These are phyloP conservation scores for Aspergillus piperis DNA, from an alignment of 2,329 filamentous ascomycete genomes.

Conservation along the genomic window DNA sequence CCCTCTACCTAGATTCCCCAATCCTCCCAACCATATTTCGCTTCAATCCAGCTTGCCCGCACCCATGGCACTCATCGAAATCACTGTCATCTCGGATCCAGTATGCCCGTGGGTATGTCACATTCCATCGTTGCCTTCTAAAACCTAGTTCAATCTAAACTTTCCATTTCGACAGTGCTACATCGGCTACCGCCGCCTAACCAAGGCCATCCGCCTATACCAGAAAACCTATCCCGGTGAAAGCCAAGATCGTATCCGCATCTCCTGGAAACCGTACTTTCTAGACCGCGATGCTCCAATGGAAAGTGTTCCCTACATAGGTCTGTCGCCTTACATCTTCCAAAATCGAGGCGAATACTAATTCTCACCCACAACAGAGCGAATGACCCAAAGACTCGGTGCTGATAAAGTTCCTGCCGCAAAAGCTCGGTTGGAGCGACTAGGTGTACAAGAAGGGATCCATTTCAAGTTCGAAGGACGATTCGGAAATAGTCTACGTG, in stretches of 20 bases:
- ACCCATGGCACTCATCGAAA: slow-evolving; percentile 18
- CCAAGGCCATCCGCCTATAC: slow-evolving; percentile 42
- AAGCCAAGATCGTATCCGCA: slow-evolving; percentile 35
- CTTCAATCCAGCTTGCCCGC: neutral
- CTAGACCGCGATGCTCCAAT: slow-evolving; percentile 28
- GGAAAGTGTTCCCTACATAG: slow-evolving; percentile 17
- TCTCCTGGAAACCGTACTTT: slow-evolving; percentile 44
- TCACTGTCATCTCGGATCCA: slow-evolving; percentile 34
- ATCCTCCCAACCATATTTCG: too few species aligned
- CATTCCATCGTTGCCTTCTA: neutral
- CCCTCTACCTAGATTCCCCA: too few species aligned
- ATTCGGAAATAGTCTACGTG: slow-evolving; percentile 22
- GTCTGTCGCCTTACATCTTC: neutral
- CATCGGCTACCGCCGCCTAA: slow-evolving; percentile 43
- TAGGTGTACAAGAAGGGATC: slow-evolving; percentile 18
- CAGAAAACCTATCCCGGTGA: slow-evolving; percentile 44
- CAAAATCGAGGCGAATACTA: neutral
- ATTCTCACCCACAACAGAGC: slow-evolving; percentile 9
- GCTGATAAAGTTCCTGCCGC: slow-evolving; percentile 16
- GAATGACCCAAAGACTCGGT: slow-evolving; percentile 22
- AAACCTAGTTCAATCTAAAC: slow-evolving; percentile 12
- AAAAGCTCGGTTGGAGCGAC: slow-evolving; percentile 21
- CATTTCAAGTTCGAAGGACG: slow-evolving; percentile 22
- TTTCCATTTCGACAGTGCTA: slow-evolving; percentile 34
- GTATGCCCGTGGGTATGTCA: slow-evolving; percentile 31